Evolutionary conservation across 129 eudicot species (phyloP).

Genomic region (Chrysanthemum seticuspe): DNA sequence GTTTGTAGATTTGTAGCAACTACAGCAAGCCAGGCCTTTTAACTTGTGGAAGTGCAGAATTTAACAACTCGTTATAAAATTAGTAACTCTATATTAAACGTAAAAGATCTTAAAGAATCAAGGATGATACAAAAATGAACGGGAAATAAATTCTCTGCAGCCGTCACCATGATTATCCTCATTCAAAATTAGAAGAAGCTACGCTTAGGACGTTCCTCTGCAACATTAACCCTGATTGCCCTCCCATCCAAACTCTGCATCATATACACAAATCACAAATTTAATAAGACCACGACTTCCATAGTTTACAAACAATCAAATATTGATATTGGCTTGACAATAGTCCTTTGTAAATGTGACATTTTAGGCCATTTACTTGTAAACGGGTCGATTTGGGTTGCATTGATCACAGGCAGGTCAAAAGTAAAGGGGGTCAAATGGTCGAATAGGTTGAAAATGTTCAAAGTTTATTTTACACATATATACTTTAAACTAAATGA

Average conservation of each 20-base stretch:
- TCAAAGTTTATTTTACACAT: not conserved
- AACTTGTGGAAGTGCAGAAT: not conserved
- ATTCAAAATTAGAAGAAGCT: conserved; percentile 25
- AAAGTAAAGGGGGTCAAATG: not conserved
- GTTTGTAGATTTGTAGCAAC: no score
- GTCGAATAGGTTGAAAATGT: conserved; percentile 5
- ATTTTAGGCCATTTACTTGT: not conserved
- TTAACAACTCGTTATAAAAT: conserved; percentile 8
- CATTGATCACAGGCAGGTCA: no score
- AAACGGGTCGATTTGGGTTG: not conserved
- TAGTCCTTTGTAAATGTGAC: not conserved
- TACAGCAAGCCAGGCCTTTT: no score
- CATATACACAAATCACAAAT: conserved; percentile 19
- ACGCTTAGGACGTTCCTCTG: conserved; percentile 65
- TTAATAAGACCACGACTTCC: not conserved
- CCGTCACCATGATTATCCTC: conserved; percentile 4
- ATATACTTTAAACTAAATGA: not conserved
- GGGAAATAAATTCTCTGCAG: conserved; percentile 15
- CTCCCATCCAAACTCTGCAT: conserved; percentile 79
- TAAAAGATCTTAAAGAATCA: conserved; percentile 23
- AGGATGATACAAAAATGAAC: conserved; percentile 26
- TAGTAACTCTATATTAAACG: conserved; percentile 25
- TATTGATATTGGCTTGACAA: not conserved
- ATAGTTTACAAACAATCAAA: not conserved
- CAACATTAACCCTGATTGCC: conserved; percentile 63